These are phyloP conservation scores for Anisodus tanguticus DNA, from an alignment of 257 asterid genomes.

Conservation along the genomic window DNA sequence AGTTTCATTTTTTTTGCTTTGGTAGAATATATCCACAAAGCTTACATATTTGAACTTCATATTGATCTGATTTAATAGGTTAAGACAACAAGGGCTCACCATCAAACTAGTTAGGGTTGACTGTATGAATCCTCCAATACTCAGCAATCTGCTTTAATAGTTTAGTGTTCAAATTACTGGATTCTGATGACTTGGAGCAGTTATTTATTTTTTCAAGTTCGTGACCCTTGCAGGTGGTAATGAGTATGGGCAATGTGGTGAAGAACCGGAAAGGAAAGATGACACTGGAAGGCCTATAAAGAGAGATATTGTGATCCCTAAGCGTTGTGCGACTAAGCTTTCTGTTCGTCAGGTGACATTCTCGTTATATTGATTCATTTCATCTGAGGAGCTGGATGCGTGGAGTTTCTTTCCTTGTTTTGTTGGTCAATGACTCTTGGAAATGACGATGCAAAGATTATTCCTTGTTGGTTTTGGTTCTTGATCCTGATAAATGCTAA, in stretches of 20 bases:
- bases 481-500: neutral
- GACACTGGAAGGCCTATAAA: slow-evolving; percentile 83
- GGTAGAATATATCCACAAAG: neutral
- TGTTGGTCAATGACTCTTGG: slow-evolving; percentile 16
- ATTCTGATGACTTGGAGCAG: slow-evolving; percentile 4
- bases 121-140: neutral
- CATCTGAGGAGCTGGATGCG: slow-evolving; percentile 15
- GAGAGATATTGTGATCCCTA: slow-evolving; percentile 93
- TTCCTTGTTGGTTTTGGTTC: slow-evolving; percentile 7
- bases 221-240: slow-evolving; percentile 74
- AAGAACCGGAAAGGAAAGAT: slow-evolving; percentile 95
- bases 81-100: neutral
- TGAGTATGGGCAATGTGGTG: slow-evolving; percentile 99
- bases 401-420: neutral
- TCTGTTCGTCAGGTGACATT: slow-evolving; percentile 86
- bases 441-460: neutral
- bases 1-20: neutral
- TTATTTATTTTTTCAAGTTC: slow-evolving; percentile 19
- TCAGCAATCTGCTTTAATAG: neutral
- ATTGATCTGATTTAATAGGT: neutral
- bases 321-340: slow-evolving; percentile 86
- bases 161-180: neutral
- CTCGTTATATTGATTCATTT: slow-evolving; percentile 12
- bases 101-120: neutral
- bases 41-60: slow-evolving; percentile 13